Evolutionary conservation across 768 basidiomycete genomes (phyloP), one percentile per base, ranked within the genome.

Genomic region (Termitomyces sp.): DNA sequence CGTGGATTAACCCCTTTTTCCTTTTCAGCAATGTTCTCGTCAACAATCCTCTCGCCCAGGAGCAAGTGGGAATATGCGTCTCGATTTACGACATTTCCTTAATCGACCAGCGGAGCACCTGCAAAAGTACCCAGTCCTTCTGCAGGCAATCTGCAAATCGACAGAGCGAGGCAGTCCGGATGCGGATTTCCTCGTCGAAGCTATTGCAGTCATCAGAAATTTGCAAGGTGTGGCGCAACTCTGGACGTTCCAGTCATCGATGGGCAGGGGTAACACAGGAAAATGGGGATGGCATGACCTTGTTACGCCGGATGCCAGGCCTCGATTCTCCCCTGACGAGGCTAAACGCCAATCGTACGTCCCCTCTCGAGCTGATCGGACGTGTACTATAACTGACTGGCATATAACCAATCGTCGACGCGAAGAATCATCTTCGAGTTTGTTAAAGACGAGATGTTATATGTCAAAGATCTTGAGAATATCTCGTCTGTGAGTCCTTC

Each of bases 361-460:
- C n/a, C 6, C 36, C 9, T 12, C 30, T 45, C 2, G 13, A 10
- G 18, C 46, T 46, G 18, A 46, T 46, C 26, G 40, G 22, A 53
- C 46, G 4, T 36, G 10, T 42, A 20, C 30, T 32, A 7, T 2
- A 24, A 33, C 16, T 54, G 43, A 42, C 10, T 54, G 30, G 26
- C 53, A n/a, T 54, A 32, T 54, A 14, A 47, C 12, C 3, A 14
- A 35, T 42, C 50, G 56, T 42, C 12, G 18, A 56, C 53, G 38
- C 33, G 36, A 64, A 94, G 92, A 50, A 85, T 91, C 63, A 94
- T 97, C 48, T 98, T 96, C 66, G 94, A 98, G 73, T 73, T 97
- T 57, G 96, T 98, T 71, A 91, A 96, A 68, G 90, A 90, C 58
- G 94, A 98, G 73, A 98, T 98, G 94, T 83, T 85, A 26, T 97